A percentile compares a stretch with the other conserved stretches of the same genome.
phyloP scores from a whole-genome alignment of 192 early-diverging fungal species.

The Coemansia sp. region DNA sequence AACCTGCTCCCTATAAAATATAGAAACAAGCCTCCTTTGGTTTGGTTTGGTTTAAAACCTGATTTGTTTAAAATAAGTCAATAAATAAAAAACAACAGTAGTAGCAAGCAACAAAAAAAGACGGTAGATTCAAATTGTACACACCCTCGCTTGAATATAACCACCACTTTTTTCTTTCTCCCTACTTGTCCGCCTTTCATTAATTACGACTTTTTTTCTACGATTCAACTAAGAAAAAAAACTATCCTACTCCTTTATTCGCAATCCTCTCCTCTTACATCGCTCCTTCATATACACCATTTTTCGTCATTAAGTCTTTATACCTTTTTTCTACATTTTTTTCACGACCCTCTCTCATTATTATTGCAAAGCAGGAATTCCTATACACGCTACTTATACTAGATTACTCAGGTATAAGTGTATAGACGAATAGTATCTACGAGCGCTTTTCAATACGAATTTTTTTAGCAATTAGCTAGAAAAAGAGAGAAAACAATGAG shows the following conservation, averaged over 20 bases:
- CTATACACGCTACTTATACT: too few species aligned
- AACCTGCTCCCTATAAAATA: background rate
- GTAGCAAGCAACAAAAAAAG: background rate
- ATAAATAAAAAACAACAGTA: background rate
- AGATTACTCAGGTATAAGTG: too few species aligned
- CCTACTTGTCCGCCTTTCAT: background rate
- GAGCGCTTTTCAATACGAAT: background rate
- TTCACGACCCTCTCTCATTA: background rate
- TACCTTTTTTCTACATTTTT: background rate
- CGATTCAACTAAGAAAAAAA: background rate
- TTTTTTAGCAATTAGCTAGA: background rate
- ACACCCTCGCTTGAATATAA: background rate
- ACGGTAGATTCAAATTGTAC: background rate
- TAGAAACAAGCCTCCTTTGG: background rate
- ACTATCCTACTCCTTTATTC: background rate
- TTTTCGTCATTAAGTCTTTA: background rate
- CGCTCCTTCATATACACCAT: background rate
- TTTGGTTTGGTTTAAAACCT: background rate
- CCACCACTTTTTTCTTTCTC: background rate
- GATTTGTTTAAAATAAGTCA: background rate
- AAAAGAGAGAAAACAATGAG: conserved; percentile 6
- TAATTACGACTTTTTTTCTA: conserved; percentile 4
- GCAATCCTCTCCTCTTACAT: conserved; percentile 2
- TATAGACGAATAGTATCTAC: too few species aligned
- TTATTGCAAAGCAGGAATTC: background rate